Base-by-base conservation (phyloP, 257 asterid genomes). In the Linderniella brevidens region DNA sequence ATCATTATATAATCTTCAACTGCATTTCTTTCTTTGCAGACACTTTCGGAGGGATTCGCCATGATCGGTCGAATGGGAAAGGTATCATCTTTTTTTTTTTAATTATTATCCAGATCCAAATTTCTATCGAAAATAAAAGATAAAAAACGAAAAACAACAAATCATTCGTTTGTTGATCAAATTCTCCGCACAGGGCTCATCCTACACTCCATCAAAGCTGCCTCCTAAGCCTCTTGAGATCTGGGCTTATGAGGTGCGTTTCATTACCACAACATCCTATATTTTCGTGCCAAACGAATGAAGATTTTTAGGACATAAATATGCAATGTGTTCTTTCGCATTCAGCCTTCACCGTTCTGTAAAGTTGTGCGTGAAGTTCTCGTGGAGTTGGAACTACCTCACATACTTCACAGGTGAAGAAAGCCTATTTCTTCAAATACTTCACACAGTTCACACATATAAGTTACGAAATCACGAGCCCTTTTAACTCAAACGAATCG, bases 211-310 rank as follows among this genome's bases (percentile, higher is more conserved):
- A 35, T 64, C 98, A 16, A 80, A 84, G 63, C 47, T 80, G 76
- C 94, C 98, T 5, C 76, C 87, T 1, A 65, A 76, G 70, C 96
- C 96, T 41, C 94, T 88, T 15, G 86, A 80, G 64, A 57, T 84
- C 43, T 88, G 94, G 98, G 96, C 96, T 8, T 88, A 80, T 41
- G 98, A 84, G 94, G 98, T 84, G 58, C 60, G 72, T 58, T 52
- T 39, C 18, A 53, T 19, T 17, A 36, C 19, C 8, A 18, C 48
- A 35, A 11, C 17, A 32, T 35, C 6, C 37, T 47, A 8, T n/a
- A n/a, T n/a, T n/a, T n/a, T n/a, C n/a, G n/a, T n/a, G n/a, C n/a
- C n/a, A n/a, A n/a, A n/a, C 19, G 35, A 5, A 18, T 40, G 41
- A 14, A 41, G 9, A 14, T 4, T 40, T 35, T 36, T 32, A 37